A percentile compares a stretch with the other conserved stretches of the same genome.
Conservation (phyloP, 2,329 filamentous ascomycete species). For the Westerdykella ornata region DNA sequence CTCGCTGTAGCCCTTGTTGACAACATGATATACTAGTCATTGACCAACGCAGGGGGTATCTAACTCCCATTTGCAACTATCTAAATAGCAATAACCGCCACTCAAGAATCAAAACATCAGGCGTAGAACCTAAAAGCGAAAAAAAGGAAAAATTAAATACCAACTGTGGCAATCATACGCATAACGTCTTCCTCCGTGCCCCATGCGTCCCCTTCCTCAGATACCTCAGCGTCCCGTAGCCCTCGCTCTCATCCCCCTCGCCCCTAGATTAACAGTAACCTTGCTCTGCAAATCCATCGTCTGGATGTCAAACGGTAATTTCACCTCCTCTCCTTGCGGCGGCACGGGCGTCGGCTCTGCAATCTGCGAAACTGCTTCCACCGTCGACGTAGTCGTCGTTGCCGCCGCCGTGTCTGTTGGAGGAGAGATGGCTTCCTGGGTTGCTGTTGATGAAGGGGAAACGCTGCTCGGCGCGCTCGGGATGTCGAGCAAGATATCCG, state of each 20-base stretch:
- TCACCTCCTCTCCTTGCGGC: conserved; percentile 7
- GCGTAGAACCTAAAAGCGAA: too few relatives aligned
- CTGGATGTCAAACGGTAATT: conserved; percentile 31
- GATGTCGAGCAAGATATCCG: not conserved
- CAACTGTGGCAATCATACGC: too few relatives aligned
- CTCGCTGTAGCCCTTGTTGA: too few relatives aligned
- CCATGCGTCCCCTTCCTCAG: not conserved
- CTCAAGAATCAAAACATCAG: too few relatives aligned
- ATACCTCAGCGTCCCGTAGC: not conserved
- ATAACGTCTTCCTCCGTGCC: too few relatives aligned
- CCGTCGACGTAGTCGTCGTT: not conserved
- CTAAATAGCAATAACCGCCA: too few relatives aligned
- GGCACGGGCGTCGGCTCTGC: not conserved
- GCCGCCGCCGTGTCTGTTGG: not conserved
- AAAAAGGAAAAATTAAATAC: too few relatives aligned
- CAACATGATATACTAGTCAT: too few relatives aligned
- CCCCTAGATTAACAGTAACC: conserved; percentile 32
- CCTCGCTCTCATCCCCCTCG: conserved; percentile 18
- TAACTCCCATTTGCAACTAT: too few relatives aligned
- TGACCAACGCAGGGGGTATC: too few relatives aligned
- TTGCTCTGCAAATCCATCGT: conserved; percentile 29
- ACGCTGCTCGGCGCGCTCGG: not conserved
- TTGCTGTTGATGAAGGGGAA: not conserved
- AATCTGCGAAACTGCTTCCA: not conserved
- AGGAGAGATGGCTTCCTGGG: not conserved